Evolutionary conservation across 1,139 yeast species (phyloP).

Genomic region (Debaryomyces udenii): DNA sequence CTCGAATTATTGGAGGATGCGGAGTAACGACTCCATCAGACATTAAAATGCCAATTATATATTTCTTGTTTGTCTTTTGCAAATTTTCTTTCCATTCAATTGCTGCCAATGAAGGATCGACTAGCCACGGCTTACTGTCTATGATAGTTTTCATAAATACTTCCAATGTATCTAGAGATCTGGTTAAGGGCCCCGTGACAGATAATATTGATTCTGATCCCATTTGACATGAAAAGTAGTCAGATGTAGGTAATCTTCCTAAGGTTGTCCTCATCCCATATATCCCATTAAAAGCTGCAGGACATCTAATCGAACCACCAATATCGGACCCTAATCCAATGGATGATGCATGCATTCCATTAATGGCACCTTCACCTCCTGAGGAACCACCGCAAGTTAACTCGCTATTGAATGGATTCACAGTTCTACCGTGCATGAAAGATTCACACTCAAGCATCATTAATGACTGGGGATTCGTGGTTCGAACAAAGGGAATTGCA

Average conservation of each 20-base stretch:
- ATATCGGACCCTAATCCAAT: constrained; percentile 59
- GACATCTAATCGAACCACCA: constrained; percentile 64
- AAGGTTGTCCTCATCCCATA: constrained; percentile 56
- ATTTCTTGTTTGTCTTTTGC: constrained; percentile 11
- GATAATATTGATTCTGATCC: constrained; percentile 44
- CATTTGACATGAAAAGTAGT: constrained; percentile 20
- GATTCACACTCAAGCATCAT: constrained; percentile 21
- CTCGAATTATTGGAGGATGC: constrained; percentile 27
- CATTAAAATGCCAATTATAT: constrained; percentile 18
- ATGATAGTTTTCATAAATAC: constrained; percentile 30
- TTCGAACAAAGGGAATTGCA: constrained; percentile 18
- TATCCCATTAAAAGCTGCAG: constrained; percentile 56
- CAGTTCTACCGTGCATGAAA: constrained; percentile 21
- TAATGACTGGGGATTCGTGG: constrained; percentile 19
- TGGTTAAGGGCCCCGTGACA: constrained; percentile 51
- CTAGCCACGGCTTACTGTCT: constrained; percentile 27
- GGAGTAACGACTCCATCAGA: constrained; percentile 23
- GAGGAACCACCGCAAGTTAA: constrained; percentile 31
- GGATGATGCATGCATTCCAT: constrained; percentile 20
- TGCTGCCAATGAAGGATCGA: constrained; percentile 21
- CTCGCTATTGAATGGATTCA: constrained; percentile 25
- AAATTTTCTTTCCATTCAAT: constrained; percentile 22
- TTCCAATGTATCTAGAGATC: constrained; percentile 29
- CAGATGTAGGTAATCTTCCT: constrained; percentile 17
- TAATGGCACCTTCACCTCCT: constrained; percentile 32